Percentiles rank a stretch among this genome's conserved stretches.
Conservation (phyloP, 1,284 basidiomycete genomes). For the Sporisorium sorghi region DNA sequence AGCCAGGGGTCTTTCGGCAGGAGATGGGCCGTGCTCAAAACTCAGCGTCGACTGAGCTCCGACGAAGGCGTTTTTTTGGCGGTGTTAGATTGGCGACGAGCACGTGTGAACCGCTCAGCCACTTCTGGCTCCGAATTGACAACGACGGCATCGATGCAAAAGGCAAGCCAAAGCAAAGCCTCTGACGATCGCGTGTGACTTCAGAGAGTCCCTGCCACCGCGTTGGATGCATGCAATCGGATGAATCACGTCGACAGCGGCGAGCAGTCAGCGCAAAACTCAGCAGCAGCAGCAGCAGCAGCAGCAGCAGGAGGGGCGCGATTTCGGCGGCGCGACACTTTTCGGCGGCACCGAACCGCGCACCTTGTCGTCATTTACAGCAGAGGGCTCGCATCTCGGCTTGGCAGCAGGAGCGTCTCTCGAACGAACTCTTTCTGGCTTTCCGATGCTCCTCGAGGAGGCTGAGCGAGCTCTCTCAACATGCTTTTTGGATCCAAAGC, state of each 20-base stretch:
- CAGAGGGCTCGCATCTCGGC: not conserved
- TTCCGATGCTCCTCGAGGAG: too few species aligned
- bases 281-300: too few species aligned
- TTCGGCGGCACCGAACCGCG: conserved; percentile 1
- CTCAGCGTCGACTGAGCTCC: too few species aligned
- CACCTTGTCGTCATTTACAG: not conserved
- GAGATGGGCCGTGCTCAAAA: not conserved
- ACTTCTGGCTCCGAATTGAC: not conserved
- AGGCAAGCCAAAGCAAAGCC: not conserved
- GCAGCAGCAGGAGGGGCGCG: too few species aligned
- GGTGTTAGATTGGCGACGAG: not conserved
- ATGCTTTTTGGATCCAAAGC: too few species aligned
- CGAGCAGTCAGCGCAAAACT: not conserved
- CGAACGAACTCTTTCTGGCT: too few species aligned
- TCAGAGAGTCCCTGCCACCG: not conserved
- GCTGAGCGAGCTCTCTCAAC: too few species aligned
- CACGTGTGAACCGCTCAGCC: not conserved
- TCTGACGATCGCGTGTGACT: not conserved
- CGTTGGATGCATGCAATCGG: not conserved
- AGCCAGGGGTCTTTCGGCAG: not conserved
- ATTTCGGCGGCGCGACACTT: too few species aligned
- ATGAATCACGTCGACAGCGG: not conserved
- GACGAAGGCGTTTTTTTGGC: too few species aligned
- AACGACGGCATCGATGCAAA: not conserved
- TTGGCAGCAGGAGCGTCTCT: too few species aligned